phyloP scores from a whole-genome alignment of 2,329 filamentous ascomycete genomes.

The Sphaerulina musiva region DNA sequence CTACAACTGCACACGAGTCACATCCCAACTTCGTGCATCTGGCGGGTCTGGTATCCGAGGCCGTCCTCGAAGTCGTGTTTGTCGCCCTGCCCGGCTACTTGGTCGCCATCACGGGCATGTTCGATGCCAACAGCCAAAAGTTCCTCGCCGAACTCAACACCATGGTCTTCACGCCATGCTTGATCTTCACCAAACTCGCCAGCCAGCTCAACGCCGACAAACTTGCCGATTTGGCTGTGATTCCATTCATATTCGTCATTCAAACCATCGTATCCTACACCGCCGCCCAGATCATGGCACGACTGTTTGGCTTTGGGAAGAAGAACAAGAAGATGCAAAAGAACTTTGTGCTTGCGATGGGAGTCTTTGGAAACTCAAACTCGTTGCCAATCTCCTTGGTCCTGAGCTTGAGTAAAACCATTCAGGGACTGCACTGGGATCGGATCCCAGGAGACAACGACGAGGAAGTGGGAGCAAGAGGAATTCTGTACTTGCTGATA shows the following conservation, averaged over 20 bases:
- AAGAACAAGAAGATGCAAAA: conserved; percentile 59
- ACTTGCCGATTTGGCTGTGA: conserved; percentile 81
- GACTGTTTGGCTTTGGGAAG: conserved; percentile 61
- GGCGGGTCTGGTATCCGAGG: conserved; percentile 81
- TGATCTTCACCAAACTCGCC: conserved; percentile 95
- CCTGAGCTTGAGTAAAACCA: conserved; percentile 83
- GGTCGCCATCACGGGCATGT: conserved; percentile 80
- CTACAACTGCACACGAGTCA: conserved; percentile 18
- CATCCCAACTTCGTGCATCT: conserved; percentile 63
- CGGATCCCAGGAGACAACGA: conserved; percentile 87
- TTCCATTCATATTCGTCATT: conserved; percentile 85
- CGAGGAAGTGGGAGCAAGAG: conserved; percentile 85
- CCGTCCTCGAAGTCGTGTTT: conserved; percentile 89
- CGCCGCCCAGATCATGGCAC: conserved; percentile 64
- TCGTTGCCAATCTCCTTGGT: conserved; percentile 95
- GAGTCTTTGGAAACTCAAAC: conserved; percentile 96
- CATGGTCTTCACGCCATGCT: conserved; percentile 89
- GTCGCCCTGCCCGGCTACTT: conserved; percentile 93
- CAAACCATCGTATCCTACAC: conserved; percentile 83
- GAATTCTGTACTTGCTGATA: conserved; percentile 90
- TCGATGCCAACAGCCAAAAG: conserved; percentile 92
- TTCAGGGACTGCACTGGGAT: conserved; percentile 90
- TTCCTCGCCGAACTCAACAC: conserved; percentile 96
- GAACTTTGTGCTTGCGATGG: conserved; percentile 97
- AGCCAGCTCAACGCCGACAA: conserved; percentile 90